phyloP scores from a whole-genome alignment of 2,329 filamentous ascomycete genomes.

The Talaromyces sp. region DNA sequence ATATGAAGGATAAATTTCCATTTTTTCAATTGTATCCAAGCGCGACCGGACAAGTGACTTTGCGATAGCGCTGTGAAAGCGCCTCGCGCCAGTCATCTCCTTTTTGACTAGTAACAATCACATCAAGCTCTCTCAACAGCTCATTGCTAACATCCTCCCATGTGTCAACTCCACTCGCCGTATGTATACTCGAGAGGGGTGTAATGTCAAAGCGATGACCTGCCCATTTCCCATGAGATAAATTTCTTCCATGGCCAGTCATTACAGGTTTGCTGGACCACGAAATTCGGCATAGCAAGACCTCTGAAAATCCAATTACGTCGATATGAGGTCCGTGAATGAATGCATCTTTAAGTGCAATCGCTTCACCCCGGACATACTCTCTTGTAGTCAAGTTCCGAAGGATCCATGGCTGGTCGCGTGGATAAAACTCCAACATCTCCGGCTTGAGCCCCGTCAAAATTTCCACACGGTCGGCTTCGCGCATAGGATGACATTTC shows the following conservation, averaged over 20 bases:
- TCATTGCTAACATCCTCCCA: constrained; percentile 35
- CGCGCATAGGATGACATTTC: constrained; percentile 11
- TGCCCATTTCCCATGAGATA: constrained; percentile 31
- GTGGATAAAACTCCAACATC: constrained; percentile 27
- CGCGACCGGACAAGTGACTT: neutral
- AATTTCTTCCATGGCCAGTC: constrained; percentile 8
- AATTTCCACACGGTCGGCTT: constrained; percentile 18
- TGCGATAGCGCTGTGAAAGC: constrained; percentile 4
- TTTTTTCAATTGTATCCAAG: neutral
- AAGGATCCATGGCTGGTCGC: constrained; percentile 34
- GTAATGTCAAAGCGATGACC: constrained; percentile 36
- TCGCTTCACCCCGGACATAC: constrained; percentile 32
- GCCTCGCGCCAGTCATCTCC: constrained; percentile 20
- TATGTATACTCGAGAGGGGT: constrained; percentile 17
- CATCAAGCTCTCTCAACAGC: constrained; percentile 25
- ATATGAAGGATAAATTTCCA: neutral
- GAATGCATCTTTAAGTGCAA: constrained; percentile 29
- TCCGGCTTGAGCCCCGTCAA: constrained; percentile 19
- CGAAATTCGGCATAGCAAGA: constrained; percentile 30
- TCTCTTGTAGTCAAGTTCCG: constrained; percentile 37
- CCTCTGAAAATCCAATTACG: constrained; percentile 31
- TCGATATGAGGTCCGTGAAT: constrained; percentile 33
- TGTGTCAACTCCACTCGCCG: constrained; percentile 6
- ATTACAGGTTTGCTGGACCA: constrained; percentile 22
- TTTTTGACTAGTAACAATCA: constrained; percentile 13